These are phyloP conservation scores for Priceomyces fermenticarens DNA, from an alignment of 805 yeast species.

Conservation along the genomic window DNA sequence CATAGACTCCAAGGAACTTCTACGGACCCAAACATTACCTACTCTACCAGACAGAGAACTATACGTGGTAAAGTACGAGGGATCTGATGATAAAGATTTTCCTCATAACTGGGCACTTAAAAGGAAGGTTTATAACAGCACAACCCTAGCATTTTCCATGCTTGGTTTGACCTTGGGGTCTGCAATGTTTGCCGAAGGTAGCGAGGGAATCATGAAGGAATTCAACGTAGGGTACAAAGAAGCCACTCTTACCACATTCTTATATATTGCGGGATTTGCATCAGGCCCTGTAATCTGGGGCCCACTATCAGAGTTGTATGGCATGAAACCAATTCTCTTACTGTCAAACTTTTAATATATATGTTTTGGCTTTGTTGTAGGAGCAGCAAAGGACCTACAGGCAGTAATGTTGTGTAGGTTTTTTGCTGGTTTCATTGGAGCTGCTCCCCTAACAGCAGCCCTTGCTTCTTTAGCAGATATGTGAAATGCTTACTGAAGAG, in stretches of 20 bases:
- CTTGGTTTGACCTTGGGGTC: constrained; percentile 67
- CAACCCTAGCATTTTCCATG: constrained; percentile 30
- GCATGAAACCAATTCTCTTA: constrained; percentile 34
- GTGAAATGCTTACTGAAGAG: constrained; percentile 43
- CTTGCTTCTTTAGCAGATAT: constrained; percentile 81
- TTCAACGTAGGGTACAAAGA: constrained; percentile 63
- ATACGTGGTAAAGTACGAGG: constrained; percentile 71
- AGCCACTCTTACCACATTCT: constrained; percentile 70
- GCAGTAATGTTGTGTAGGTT: constrained; percentile 70
- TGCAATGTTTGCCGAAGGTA: constrained; percentile 69
- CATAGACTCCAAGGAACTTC: too few relatives aligned
- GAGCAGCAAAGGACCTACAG: constrained; percentile 69
- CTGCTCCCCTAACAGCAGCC: constrained; percentile 73
- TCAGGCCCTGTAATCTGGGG: constrained; percentile 88
- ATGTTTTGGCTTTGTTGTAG: constrained; percentile 46
- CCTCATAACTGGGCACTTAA: constrained; percentile 72
- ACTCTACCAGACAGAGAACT: constrained; percentile 48
- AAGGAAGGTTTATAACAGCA: constrained; percentile 21
- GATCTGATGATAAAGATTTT: constrained; percentile 72
- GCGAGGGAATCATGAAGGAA: constrained; percentile 42
- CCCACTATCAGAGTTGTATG: constrained; percentile 25
- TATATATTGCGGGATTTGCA: constrained; percentile 88
- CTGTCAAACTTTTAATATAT: constrained; percentile 38
- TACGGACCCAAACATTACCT: too few relatives aligned
- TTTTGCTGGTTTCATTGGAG: constrained; percentile 72